Evolutionary conservation across 2,329 filamentous ascomycete genomes (phyloP), one percentile per base, ranked within the genome.

Genomic region (Penicillium oxalicum): DNA sequence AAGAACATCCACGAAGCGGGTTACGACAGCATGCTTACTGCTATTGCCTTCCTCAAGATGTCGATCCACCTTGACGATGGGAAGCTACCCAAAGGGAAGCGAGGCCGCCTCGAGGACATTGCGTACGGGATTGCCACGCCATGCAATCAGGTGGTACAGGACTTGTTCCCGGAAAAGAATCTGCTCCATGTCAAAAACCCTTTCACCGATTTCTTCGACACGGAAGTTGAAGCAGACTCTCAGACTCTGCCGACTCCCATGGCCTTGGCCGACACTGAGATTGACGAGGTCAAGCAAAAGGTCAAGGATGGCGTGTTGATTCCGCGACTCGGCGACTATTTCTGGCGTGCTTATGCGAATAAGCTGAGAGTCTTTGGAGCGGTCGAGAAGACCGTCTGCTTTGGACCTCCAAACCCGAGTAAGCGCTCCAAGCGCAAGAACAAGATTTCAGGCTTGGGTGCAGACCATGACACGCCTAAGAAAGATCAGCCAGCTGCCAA

Each of bases 1-100:
- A 57, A 57, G 5, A 52, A 55, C 24, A 49, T 54, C 9, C 81
- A 84, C 49, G 81, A 84, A 65, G 81, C 81, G 12, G 81, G 81
- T 6, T 84, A 79, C 54, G 81, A 84, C 61, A 82, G 79, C 62
- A 73, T 79, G 51, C 68, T 83, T 24, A 82, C 81, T 0, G 81
- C 80, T 2, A 75, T 77, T 47, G 71, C 82, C 26, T 77, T 81
- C 54, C 71, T 83, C 44, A 74, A 76, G 46, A 68, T 84, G 3
- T 75, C 78, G 7, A 70, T 75, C 1, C 77, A 78, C 55, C 66
- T 82, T 4, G 71, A 51, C 4, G 29, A 37, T 25, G 47, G 40
- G 7, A 33, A 44, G 12, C 2, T 38, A 12, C 35, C 47, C 9
- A 28, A 24, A 26, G 36, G 34, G 5, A 38, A 28, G 11, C 9